Base-by-base conservation (phyloP, 2,329 filamentous ascomycete species). In the Acrodontium crateriforme region DNA sequence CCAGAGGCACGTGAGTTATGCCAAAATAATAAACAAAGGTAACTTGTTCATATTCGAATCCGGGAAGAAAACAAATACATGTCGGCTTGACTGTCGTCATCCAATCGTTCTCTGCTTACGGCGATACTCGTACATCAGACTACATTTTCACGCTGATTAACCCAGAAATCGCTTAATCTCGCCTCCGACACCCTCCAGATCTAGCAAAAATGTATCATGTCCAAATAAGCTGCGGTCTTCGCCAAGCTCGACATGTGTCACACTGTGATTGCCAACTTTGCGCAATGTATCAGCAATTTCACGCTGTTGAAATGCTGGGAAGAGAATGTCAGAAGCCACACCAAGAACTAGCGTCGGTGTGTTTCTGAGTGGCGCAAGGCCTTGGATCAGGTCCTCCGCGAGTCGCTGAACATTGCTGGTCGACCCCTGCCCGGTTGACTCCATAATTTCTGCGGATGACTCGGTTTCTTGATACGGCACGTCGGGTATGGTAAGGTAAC, bases 251-350 rank as follows among this genome's bases (percentile, higher is more conserved):
- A 89, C 70, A 54, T 98, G 84, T 24, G 74, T 77, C 1, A 98
- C 85, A 17, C 69, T 72, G 36, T 71, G 65, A 47, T 93, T 95
- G 1, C 89, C 89, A 0, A 69, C 70, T 18, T 70, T 67, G 34
- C 74, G 71, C 38, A 98, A 61, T 3, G 87, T 78, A 47, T 87
- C 76, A 3, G 85, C 87, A 36, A 98, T 76, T 55, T 98, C 89
- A 29, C 81, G 72, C 60, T 98, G 89, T 60, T 98, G 89, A 87
- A 89, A 98, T 0, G 89, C 84, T 0, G 89, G 89, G 58, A 98
- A 98, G 18, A 98, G 60, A 27, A 94, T 95, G 50, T 98, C 89
- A 44, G 83, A 94, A 0, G 83, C 82, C 3, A 95, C 89, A 18
- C 89, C 89, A 62, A 98, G 76, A 8, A 98, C 81, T 13, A 98